Evolutionary conservation across 768 basidiomycete genomes (phyloP).

Genomic region (Botryobasidium botryosum): DNA sequence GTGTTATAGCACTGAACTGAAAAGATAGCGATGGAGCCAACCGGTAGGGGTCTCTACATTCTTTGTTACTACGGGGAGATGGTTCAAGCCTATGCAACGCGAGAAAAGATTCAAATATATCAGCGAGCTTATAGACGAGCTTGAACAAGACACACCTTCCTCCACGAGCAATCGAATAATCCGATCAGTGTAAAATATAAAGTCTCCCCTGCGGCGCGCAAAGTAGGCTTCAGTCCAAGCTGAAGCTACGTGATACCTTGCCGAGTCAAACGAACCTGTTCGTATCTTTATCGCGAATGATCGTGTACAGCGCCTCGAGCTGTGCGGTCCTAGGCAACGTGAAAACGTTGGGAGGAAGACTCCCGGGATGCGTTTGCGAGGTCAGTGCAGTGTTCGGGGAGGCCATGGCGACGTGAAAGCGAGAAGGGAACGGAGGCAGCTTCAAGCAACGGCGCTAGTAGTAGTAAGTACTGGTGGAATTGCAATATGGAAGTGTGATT

Average conservation of each 20-base stretch:
- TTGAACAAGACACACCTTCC: slow-evolving; percentile 20
- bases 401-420: too few species aligned
- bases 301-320: slow-evolving; percentile 88
- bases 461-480: too few species aligned
- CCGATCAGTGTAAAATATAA: slow-evolving; percentile 87
- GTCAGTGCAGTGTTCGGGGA: background rate
- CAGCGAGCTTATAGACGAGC: background rate
- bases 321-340: slow-evolving; percentile 82
- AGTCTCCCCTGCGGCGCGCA: slow-evolving; percentile 83
- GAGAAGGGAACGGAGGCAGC: too few species aligned
- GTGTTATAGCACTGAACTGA: background rate
- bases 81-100: slow-evolving; percentile 55
- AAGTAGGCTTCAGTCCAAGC: too few species aligned
- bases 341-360: slow-evolving; percentile 67
- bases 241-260: too few species aligned
- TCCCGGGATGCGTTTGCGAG: slow-evolving; percentile 22
- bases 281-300: slow-evolving; percentile 80
- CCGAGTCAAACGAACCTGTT: slow-evolving; percentile 29
- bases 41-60: slow-evolving; percentile 68
- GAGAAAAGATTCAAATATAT: background rate
- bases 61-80: slow-evolving; percentile 56
- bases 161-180: slow-evolving; percentile 52
- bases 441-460: too few species aligned
- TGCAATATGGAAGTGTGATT: too few species aligned
- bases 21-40: slow-evolving; percentile 17